Evolutionary conservation across 768 basidiomycete species (phyloP).

Genomic region (Auricularia auricula-judae): DNA sequence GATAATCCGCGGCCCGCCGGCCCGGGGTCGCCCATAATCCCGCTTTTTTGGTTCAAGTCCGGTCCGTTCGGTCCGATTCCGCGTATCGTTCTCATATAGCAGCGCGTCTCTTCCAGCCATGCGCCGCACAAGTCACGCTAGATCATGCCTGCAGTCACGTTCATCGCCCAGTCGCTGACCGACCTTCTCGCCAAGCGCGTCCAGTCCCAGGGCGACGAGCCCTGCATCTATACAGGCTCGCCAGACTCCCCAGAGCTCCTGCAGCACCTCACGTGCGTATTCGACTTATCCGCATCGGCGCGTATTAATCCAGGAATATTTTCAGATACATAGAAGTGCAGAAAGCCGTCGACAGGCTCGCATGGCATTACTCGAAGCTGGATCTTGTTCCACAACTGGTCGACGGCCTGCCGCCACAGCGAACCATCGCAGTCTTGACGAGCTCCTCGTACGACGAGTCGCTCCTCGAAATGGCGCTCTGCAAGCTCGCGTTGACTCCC

Average conservation of each 20-base stretch:
- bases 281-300: background rate
- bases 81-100: background rate
- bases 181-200: background rate
- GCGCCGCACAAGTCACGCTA: background rate
- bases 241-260: background rate
- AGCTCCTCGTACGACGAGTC: constrained; percentile 30
- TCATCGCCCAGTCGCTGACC: background rate
- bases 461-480: constrained; percentile 30
- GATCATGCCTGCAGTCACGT: background rate
- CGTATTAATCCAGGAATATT: background rate
- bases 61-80: background rate
- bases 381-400: constrained; percentile 14
- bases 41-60: background rate
- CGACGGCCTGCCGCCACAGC: constrained; percentile 20
- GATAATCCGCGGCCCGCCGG: too few species aligned
- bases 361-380: constrained; percentile 18
- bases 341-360: constrained; percentile 16
- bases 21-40: too few species aligned
- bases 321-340: background rate
- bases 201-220: background rate
- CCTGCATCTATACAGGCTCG: background rate
- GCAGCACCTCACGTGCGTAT: background rate
- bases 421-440: constrained; percentile 26
- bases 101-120: background rate
- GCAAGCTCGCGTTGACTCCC: constrained; percentile 27